These are phyloP conservation scores for Eucalyptus polyanthemos DNA, from an alignment of 345 rosid species.

Conservation along the genomic window DNA sequence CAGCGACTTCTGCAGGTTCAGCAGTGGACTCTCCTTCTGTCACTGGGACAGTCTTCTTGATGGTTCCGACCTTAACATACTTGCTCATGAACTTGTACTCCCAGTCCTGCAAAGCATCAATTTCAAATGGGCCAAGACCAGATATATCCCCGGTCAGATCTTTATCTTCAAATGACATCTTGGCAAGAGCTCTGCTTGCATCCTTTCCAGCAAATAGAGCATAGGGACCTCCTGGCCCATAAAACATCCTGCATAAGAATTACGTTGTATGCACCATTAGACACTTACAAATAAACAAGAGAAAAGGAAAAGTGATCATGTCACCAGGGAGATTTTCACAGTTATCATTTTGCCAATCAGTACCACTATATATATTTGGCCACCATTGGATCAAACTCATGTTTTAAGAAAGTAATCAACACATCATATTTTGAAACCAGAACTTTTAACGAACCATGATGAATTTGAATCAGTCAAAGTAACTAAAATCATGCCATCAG, in stretches of 20 bases:
- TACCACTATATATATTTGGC: background rate
- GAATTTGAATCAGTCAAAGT: background rate
- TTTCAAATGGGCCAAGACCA: conserved; percentile 88
- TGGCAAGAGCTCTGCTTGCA: conserved; percentile 98
- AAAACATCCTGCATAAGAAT: conserved; percentile 65
- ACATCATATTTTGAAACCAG: background rate
- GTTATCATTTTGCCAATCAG: background rate
- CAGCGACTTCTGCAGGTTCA: conserved; percentile 32
- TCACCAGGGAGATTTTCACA: background rate
- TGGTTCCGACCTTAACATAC: conserved; percentile 81
- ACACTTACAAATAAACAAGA: background rate
- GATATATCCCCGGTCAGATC: conserved; percentile 91
- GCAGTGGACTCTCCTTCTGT: conserved; percentile 27
- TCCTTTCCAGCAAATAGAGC: conserved; percentile 96
- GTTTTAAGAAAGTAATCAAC: background rate
- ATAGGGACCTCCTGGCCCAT: conserved; percentile 98
- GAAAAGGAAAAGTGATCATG: background rate
- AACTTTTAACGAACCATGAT: background rate
- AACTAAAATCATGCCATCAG: background rate
- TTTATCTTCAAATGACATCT: conserved; percentile 94
- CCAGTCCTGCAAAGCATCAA: conserved; percentile 99
- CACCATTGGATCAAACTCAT: background rate
- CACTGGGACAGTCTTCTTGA: conserved; percentile 31
- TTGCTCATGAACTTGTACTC: conserved; percentile 98
- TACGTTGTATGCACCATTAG: background rate